Evolutionary conservation across 768 basidiomycete species (phyloP).

Genomic region (Mycena sanguinolenta): DNA sequence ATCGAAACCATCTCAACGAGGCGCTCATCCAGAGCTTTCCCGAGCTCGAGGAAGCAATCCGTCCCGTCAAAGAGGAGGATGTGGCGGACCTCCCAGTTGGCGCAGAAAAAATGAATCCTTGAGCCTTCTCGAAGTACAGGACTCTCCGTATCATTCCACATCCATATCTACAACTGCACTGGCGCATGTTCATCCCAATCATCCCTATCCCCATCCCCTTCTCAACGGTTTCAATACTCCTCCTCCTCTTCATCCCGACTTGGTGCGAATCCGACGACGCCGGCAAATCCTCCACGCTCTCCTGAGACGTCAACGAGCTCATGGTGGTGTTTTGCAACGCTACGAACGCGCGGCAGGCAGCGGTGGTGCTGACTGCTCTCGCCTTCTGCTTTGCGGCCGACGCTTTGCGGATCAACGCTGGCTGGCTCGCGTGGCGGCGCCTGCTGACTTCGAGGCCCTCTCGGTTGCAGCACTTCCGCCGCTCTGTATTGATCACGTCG

Average conservation of each 20-base stretch:
- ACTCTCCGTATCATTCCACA: slow-evolving; percentile 1
- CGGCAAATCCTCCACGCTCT: slow-evolving; percentile 15
- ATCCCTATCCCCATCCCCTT: slow-evolving; percentile 22
- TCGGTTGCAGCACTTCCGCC: slow-evolving; percentile 27
- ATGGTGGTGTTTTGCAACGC: slow-evolving; percentile 24
- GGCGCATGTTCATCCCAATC: too few relatives aligned
- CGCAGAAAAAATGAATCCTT: slow-evolving; percentile 13
- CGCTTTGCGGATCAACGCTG: neutral
- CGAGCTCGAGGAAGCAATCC: slow-evolving; percentile 62
- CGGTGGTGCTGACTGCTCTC: slow-evolving; percentile 27
- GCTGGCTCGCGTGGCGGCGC: slow-evolving; percentile 25
- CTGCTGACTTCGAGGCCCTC: slow-evolving; percentile 16
- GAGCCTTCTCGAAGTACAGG: neutral
- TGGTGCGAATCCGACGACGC: slow-evolving; percentile 30
- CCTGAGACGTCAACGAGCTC: slow-evolving; percentile 30
- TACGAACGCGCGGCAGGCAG: slow-evolving; percentile 17
- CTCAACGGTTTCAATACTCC: slow-evolving; percentile 30
- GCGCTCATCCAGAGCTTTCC: slow-evolving; percentile 82
- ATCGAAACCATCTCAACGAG: slow-evolving; percentile 75
- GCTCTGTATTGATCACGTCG: slow-evolving; percentile 22
- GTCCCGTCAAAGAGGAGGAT: slow-evolving; percentile 28
- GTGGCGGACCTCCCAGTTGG: neutral
- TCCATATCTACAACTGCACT: slow-evolving; percentile 25
- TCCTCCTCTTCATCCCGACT: slow-evolving; percentile 30
- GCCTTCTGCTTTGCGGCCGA: slow-evolving; percentile 24